Evolutionary conservation across 768 basidiomycete species (phyloP).

Genomic region (Amanita rimosa): DNA sequence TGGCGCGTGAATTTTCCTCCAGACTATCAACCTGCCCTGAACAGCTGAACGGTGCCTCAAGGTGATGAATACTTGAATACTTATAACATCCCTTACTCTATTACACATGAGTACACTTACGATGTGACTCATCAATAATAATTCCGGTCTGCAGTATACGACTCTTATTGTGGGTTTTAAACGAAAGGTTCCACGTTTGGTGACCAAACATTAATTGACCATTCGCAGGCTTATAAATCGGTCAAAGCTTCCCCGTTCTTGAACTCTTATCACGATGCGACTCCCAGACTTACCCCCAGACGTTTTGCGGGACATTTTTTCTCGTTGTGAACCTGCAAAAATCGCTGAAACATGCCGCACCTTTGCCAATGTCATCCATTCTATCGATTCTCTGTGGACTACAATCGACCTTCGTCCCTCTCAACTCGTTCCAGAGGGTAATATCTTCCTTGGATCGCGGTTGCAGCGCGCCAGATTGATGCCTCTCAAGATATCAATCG

Average conservation of each 20-base stretch:
- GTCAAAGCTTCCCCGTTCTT: neutral
- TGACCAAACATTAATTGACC: too few relatives aligned
- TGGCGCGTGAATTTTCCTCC: neutral
- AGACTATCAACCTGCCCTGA: constrained; percentile 3
- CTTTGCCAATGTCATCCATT: neutral
- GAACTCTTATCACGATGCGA: neutral
- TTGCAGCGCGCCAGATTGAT: neutral
- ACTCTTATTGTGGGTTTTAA: too few relatives aligned
- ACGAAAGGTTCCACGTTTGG: too few relatives aligned
- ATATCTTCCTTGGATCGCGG: neutral
- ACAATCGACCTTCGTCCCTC: neutral
- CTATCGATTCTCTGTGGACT: neutral
- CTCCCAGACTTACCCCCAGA: neutral
- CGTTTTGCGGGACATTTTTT: neutral
- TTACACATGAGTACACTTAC: too few relatives aligned
- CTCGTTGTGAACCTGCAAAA: neutral
- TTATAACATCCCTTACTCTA: too few relatives aligned
- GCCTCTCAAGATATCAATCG: neutral
- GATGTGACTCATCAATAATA: neutral
- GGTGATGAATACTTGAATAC: too few relatives aligned
- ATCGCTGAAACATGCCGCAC: neutral
- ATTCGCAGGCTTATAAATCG: neutral
- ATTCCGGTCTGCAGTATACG: too few relatives aligned
- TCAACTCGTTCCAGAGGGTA: neutral
- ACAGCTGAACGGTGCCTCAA: neutral